Conservation (phyloP, 2,329 filamentous ascomycete species). For the Macrophomina phaseolina region DNA sequence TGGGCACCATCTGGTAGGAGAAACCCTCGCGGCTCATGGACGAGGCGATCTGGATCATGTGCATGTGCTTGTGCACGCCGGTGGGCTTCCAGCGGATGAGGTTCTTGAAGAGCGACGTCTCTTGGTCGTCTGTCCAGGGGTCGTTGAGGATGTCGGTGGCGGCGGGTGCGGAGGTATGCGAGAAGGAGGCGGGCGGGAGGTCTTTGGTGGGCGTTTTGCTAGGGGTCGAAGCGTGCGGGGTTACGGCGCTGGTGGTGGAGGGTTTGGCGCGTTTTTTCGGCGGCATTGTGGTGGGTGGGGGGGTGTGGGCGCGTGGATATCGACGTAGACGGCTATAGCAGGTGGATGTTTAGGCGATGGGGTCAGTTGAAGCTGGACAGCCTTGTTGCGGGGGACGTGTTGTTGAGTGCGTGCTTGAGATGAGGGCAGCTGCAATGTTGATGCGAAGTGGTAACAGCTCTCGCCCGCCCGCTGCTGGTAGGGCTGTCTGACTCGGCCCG, state of each 20-base stretch:
- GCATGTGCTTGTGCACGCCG: conserved; percentile 93
- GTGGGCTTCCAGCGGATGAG: conserved; percentile 97
- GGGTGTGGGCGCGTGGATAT: neutral
- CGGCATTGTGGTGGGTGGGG: conserved; percentile 59
- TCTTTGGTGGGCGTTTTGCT: conserved; percentile 45
- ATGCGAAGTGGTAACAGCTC: neutral
- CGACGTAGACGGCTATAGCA: neutral
- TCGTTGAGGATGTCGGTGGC: conserved; percentile 61
- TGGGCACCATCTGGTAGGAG: conserved; percentile 59
- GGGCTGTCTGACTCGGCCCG: neutral
- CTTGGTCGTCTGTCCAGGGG: conserved; percentile 94
- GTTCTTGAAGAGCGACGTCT: conserved; percentile 88
- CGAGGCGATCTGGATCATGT: conserved; percentile 84
- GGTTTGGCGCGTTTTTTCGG: conserved; percentile 73
- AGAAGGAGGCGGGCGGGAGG: conserved; percentile 44
- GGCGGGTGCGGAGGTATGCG: conserved; percentile 52
- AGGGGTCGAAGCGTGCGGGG: conserved; percentile 47
- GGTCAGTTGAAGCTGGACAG: neutral
- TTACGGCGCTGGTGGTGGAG: conserved; percentile 46
- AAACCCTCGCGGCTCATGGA: conserved; percentile 79
- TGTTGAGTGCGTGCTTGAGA: neutral
- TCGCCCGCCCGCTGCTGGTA: neutral
- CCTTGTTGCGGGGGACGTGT: neutral
- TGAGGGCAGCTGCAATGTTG: neutral
- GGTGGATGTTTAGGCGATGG: neutral